A percentile compares a stretch with the other conserved stretches of the same genome.
These are phyloP conservation scores for Naganishia randhawae DNA, from an alignment of 768 basidiomycete genomes.

Conservation along the genomic window DNA sequence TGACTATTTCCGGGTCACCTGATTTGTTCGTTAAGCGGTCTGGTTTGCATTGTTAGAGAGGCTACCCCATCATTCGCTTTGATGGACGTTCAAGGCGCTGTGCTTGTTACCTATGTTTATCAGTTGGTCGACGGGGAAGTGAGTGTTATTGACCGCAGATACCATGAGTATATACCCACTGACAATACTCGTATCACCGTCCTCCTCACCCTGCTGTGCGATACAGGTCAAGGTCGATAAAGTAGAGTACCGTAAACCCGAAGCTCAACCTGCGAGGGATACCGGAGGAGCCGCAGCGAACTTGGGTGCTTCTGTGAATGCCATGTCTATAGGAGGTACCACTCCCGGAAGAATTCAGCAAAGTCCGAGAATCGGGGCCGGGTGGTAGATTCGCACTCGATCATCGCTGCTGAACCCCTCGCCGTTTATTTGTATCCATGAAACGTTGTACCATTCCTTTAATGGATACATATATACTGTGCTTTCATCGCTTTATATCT, in stretches of 20 bases:
- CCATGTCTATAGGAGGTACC: constrained; percentile 12
- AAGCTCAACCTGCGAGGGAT: constrained; percentile 29
- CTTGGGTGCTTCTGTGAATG: constrained; percentile 7
- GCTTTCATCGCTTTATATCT: background rate
- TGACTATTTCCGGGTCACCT: background rate
- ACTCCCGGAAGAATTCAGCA: constrained; percentile 18
- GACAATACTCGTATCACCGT: background rate
- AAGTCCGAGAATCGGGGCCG: constrained; percentile 16
- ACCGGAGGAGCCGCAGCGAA: background rate
- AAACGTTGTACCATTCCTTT: background rate
- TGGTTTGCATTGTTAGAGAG: constrained; percentile 56
- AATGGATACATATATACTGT: background rate
- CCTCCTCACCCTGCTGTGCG: too few relatives aligned
- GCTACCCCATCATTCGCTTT: constrained; percentile 90
- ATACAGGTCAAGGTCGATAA: constrained; percentile 52
- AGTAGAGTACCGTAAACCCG: constrained; percentile 50
- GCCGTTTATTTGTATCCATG: background rate
- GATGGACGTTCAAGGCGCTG: constrained; percentile 95
- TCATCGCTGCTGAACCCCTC: background rate
- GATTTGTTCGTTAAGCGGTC: background rate
- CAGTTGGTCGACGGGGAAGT: constrained; percentile 91
- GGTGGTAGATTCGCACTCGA: background rate
- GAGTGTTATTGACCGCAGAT: constrained; percentile 33
- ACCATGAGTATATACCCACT: background rate
- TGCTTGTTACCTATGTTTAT: constrained; percentile 95